These are phyloP conservation scores for Comarum palustre DNA, from an alignment of 306 rosid genomes.

Conservation along the genomic window DNA sequence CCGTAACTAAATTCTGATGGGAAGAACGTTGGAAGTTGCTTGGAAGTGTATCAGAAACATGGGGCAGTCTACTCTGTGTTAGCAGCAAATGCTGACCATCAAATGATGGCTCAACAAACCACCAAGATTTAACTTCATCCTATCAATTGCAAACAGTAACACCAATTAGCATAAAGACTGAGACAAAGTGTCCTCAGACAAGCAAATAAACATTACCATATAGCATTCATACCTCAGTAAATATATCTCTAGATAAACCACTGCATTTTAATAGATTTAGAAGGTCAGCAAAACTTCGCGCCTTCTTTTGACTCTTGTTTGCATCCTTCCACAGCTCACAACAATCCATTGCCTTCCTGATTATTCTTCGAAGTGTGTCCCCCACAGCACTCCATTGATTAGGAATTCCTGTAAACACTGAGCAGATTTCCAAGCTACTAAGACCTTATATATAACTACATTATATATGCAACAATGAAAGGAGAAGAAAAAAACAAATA, in stretches of 20 bases:
- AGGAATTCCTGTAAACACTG: background rate
- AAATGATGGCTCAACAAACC: conserved; percentile 72
- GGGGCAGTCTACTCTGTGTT: conserved; percentile 33
- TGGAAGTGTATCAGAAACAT: conserved; percentile 29
- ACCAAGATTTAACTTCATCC: conserved; percentile 73
- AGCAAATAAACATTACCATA: conserved; percentile 12
- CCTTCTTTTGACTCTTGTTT: conserved; percentile 62
- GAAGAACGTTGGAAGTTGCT: conserved; percentile 20
- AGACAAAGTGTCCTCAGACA: conserved; percentile 13
- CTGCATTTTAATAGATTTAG: conserved; percentile 62
- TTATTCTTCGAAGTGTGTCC: conserved; percentile 51
- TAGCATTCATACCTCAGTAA: conserved; percentile 44
- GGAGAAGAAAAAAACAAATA: background rate
- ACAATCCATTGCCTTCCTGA: conserved; percentile 42
- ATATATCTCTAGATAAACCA: conserved; percentile 69
- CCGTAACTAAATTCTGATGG: conserved; percentile 30
- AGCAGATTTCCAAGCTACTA: conserved; percentile 22
- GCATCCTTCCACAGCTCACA: conserved; percentile 70
- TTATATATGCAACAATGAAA: conserved; percentile 10
- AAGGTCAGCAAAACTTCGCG: conserved; percentile 67
- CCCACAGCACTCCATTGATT: conserved; percentile 61
- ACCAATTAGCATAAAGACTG: background rate
- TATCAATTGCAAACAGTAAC: conserved; percentile 18
- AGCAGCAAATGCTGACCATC: conserved; percentile 50
- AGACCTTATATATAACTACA: background rate